Evolutionary conservation across 2,329 filamentous ascomycete genomes (phyloP).

Genomic region (Nothophaeocryptopus gaeumannii): DNA sequence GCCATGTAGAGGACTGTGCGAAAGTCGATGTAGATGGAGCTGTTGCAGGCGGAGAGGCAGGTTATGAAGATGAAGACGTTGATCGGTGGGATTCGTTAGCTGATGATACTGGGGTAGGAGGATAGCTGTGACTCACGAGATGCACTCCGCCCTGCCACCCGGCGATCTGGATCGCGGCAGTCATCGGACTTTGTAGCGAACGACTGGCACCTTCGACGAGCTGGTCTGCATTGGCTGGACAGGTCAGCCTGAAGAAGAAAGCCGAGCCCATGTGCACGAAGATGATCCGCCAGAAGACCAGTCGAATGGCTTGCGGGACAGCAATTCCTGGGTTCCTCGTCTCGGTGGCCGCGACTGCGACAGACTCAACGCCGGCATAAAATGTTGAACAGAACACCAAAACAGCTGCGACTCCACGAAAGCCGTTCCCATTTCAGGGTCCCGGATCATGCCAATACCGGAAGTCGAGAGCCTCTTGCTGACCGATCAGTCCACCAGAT

Average conservation of each 20-base stretch:
- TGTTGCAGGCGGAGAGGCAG: constrained; percentile 64
- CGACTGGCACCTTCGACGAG: constrained; percentile 61
- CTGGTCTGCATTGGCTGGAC: constrained; percentile 64
- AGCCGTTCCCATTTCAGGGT: constrained; percentile 38
- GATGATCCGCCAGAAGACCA: constrained; percentile 35
- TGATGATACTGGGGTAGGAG: too few relatives aligned
- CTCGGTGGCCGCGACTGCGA: constrained; percentile 54
- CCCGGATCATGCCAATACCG: constrained; percentile 40
- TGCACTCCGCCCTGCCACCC: constrained; percentile 72
- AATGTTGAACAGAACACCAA: constrained; percentile 46
- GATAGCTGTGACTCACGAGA: constrained; percentile 39
- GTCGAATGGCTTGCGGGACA: constrained; percentile 32
- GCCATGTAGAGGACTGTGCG: constrained; percentile 75
- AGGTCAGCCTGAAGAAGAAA: constrained; percentile 72
- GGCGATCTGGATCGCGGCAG: constrained; percentile 69
- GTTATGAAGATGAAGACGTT: constrained; percentile 72
- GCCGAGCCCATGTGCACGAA: constrained; percentile 68
- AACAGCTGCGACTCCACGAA: constrained; percentile 42
- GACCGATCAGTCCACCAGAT: constrained; percentile 30
- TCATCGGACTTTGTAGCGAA: constrained; percentile 68
- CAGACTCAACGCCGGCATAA: constrained; percentile 53
- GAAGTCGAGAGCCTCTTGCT: constrained; percentile 30
- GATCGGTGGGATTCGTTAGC: constrained; percentile 42
- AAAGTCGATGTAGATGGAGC: constrained; percentile 73
- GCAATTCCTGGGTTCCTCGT: constrained; percentile 50